These are phyloP conservation scores for Linum trigynum DNA, from an alignment of 345 rosid species.

Conservation along the genomic window DNA sequence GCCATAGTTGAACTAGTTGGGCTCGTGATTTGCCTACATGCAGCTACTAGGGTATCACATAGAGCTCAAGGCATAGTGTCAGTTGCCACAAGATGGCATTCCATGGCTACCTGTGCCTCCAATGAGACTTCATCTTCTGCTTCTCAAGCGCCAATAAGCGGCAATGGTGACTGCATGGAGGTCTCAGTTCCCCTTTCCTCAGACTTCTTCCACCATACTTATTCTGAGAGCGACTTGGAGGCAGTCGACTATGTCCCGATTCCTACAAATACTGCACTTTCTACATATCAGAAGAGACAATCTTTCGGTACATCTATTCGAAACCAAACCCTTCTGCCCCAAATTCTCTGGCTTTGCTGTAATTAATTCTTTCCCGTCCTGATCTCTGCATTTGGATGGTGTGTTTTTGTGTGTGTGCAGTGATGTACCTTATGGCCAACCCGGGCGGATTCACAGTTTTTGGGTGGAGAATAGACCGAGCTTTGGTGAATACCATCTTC, in stretches of 20 bases:
- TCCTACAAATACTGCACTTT: constrained; percentile 9
- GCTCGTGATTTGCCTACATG: constrained; percentile 26
- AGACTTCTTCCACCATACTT: constrained; percentile 1
- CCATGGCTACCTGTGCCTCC: constrained; percentile 14
- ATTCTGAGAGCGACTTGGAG: constrained; percentile 21
- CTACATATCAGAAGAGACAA: constrained; percentile 28
- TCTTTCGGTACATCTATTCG: constrained; percentile 22
- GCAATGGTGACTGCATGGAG: constrained; percentile 5
- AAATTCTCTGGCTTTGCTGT: not conserved
- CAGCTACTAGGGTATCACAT: constrained; percentile 28
- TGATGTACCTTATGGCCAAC: constrained; percentile 19
- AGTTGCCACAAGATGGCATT: constrained; percentile 28
- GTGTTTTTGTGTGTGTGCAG: constrained; percentile 4
- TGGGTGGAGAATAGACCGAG: constrained; percentile 23
- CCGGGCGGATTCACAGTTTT: constrained; percentile 18
- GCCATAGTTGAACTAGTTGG: constrained; percentile 29
- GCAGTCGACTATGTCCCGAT: constrained; percentile 15
- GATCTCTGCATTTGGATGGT: no score
- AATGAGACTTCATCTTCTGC: not conserved
- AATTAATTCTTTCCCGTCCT: not conserved
- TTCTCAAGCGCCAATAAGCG: not conserved
- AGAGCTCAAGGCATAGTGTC: constrained; percentile 31
- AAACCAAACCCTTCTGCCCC: not conserved
- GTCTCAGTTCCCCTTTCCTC: not conserved
- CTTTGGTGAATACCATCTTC: constrained; percentile 25